Conservation (phyloP, 768 basidiomycete species). For the Mycena venus region DNA sequence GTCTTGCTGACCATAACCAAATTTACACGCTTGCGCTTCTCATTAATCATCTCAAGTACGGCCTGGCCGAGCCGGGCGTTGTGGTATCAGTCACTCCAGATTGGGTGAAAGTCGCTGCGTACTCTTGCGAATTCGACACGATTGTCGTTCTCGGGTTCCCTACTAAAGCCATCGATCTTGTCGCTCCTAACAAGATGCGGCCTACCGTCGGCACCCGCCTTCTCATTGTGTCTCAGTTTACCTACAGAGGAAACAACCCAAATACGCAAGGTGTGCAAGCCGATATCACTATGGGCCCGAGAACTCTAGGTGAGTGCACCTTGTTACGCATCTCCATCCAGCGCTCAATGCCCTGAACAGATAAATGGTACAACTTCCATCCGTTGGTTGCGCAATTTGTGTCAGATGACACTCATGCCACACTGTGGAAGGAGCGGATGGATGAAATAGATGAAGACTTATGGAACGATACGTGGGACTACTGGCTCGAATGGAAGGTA, state of each 20-base stretch:
- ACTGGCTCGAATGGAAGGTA: conserved; percentile 29
- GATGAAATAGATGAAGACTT: conserved; percentile 21
- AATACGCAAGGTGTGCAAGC: conserved; percentile 20
- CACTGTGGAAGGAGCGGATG: conserved; percentile 31
- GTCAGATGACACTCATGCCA: conserved; percentile 20
- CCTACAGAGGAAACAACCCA: conserved; percentile 10
- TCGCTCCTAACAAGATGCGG: conserved; percentile 20
- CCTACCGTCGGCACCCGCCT: conserved; percentile 29
- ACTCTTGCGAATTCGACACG: conserved; percentile 30
- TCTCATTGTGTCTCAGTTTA: conserved; percentile 34
- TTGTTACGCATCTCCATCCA: neutral
- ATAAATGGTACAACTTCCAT: conserved; percentile 35
- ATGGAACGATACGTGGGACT: conserved; percentile 29
- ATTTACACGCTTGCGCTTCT: conserved; percentile 33
- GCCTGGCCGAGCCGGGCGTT: conserved; percentile 30
- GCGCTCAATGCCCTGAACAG: neutral
- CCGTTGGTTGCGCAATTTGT: conserved; percentile 35
- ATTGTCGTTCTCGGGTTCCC: conserved; percentile 36
- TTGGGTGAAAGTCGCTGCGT: conserved; percentile 36
- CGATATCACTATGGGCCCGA: conserved; percentile 29
- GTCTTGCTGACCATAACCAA: conserved; percentile 28
- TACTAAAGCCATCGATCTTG: conserved; percentile 24
- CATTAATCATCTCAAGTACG: conserved; percentile 35
- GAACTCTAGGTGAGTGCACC: neutral
- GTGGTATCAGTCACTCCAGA: conserved; percentile 29